Conservation (phyloP, 371 early-diverging fungal species). For the Umbelopsis sp. region DNA sequence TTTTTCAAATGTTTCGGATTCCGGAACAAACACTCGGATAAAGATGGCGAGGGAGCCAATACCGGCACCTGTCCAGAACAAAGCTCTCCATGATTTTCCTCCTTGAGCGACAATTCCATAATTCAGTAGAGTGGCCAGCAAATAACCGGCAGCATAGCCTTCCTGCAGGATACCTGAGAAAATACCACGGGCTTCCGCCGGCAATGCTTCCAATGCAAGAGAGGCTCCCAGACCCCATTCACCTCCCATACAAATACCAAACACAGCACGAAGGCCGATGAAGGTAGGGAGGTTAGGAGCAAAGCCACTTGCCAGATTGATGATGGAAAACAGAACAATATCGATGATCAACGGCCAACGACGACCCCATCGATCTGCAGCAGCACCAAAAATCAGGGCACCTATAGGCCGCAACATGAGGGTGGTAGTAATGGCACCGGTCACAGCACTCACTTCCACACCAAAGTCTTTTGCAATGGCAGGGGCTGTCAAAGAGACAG, state of each 20-base stretch:
- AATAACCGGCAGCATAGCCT: slow-evolving; percentile 71
- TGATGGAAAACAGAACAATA: slow-evolving; percentile 62
- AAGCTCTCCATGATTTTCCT: slow-evolving; percentile 65
- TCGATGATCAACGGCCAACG: slow-evolving; percentile 72
- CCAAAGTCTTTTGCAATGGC: slow-evolving; percentile 58
- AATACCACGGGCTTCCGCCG: slow-evolving; percentile 67
- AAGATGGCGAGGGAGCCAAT: slow-evolving; percentile 63
- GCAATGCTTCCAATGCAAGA: slow-evolving; percentile 72
- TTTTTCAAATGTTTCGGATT: slow-evolving; percentile 34
- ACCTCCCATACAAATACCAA: slow-evolving; percentile 77
- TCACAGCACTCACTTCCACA: slow-evolving; percentile 55
- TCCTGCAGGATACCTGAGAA: slow-evolving; percentile 78
- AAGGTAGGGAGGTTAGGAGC: slow-evolving; percentile 54
- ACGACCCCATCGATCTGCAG: slow-evolving; percentile 72
- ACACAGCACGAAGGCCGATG: slow-evolving; percentile 60
- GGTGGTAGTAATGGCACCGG: slow-evolving; percentile 54
- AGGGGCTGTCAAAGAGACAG: slow-evolving; percentile 53
- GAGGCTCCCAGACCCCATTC: slow-evolving; percentile 81
- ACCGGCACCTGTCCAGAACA: slow-evolving; percentile 71
- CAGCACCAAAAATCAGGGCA: slow-evolving; percentile 34
- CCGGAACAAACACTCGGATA: slow-evolving; percentile 68
- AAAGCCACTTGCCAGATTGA: slow-evolving; percentile 73
- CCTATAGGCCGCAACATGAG: slow-evolving; percentile 25
- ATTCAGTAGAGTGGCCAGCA: slow-evolving; percentile 65
- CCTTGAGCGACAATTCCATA: slow-evolving; percentile 50